Evolutionary conservation across 108 stramenopile genomes (phyloP), one percentile per base, ranked within the genome.

Genomic region (Pseudonitzschia delicatissima): DNA sequence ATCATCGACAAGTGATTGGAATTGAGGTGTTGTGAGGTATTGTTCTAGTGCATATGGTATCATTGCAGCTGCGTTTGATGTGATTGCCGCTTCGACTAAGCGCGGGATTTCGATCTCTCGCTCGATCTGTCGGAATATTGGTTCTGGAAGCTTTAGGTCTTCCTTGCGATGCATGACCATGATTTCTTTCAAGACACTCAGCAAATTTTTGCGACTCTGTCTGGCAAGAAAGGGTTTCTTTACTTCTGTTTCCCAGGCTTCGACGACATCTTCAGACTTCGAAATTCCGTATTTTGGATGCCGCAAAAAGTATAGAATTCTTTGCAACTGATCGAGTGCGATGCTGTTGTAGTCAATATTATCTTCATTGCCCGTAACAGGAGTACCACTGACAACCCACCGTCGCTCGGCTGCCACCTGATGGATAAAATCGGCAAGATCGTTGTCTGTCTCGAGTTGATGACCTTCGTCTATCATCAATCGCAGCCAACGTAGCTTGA

Each of bases 311-410:
- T 73, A 53, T 2, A 81, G 69, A 4, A 84, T 44, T 17, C 79
- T 37, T 64, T 84, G 83, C 13, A 84, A 61, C 62, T 84, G 83
- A 65, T 78, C 73, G 33, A 84, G 53, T 3, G 77, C 68, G 37
- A 35, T 26, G 20, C 48, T 45, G 26, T 68, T 74, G 66, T 68
- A 79, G 3, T 72, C 67, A 27, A 13, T 17, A 34, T 66, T 57
- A 50, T 85, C 84, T 31, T 77, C 78, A 29, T 84, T 80, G 0
- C 83, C 83, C 13, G 78, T 79, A 9, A 85, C 84, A 0, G 91
- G 91, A 18, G 91, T 92, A 5, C 91, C 91, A 26, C 79, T 81
- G 62, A 92, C 70, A 2, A 92, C 87, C 91, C 92, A 93, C 29
- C 90, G 67, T 52, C 92, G 63, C 66, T 92, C 91, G 18, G 87